These are phyloP conservation scores for Aspergillus sp. DNA, from an alignment of 2,329 filamentous ascomycete species.

Conservation along the genomic window DNA sequence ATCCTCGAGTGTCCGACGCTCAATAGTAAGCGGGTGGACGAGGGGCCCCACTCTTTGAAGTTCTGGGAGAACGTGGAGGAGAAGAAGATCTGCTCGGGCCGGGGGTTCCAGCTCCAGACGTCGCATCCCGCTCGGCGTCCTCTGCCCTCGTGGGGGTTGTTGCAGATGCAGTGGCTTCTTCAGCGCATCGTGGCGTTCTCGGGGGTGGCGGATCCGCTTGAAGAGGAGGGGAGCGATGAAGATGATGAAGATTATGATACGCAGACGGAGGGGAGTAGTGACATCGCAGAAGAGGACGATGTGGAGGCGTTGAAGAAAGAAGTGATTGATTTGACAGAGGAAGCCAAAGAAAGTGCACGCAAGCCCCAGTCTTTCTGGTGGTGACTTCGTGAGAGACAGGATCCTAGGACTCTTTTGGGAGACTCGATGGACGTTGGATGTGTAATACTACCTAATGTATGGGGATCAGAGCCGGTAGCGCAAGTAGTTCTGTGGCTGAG, in stretches of 20 bases:
- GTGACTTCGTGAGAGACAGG: no score
- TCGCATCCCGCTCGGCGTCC: neutral
- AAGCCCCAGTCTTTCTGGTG: no score
- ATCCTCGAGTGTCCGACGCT: neutral
- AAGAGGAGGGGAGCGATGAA: neutral
- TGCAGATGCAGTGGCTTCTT: neutral
- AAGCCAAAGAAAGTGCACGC: no score
- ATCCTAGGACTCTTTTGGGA: no score
- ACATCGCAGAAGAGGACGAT: neutral
- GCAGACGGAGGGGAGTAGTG: neutral
- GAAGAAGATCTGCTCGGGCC: neutral
- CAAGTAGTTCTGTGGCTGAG: no score
- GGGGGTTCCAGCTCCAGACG: neutral
- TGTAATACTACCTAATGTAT: no score
- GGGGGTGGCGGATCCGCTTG: neutral
- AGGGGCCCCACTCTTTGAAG: no score
- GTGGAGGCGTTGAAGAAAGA: no score
- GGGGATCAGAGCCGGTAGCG: no score
- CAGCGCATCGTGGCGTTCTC: neutral
- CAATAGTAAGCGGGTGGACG: no score
- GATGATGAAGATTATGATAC: neutral
- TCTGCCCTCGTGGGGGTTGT: neutral
- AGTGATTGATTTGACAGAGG: no score
- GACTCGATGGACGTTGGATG: no score
- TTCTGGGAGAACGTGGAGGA: neutral